A percentile compares a stretch with the other conserved stretches of the same genome.
These are phyloP conservation scores for Tieghemiomyces parasiticus DNA, from an alignment of 192 early-diverging fungal genomes.

Conservation along the genomic window DNA sequence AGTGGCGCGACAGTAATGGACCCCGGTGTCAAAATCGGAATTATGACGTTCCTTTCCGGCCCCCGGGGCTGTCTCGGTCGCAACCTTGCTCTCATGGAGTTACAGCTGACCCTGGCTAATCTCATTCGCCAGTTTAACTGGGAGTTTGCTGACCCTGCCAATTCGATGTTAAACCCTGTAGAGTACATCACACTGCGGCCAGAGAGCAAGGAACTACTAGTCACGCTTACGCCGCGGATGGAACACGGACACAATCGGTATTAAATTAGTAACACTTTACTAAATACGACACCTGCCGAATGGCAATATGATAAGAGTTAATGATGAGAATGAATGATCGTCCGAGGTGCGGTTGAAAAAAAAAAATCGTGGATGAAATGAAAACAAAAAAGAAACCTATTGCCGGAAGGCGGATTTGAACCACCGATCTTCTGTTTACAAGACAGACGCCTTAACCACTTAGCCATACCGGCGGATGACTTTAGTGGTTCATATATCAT, in stretches of 20 bases:
- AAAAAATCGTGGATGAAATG: neutral
- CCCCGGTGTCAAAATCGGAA: conserved; percentile 7
- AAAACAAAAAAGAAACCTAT: neutral
- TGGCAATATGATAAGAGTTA: too few species aligned
- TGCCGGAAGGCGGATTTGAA: conserved; percentile 46
- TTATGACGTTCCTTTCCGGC: conserved; percentile 20
- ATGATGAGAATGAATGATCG: too few species aligned
- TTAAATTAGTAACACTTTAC: neutral
- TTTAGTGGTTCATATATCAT: too few species aligned
- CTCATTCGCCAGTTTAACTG: conserved; percentile 21
- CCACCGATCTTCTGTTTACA: conserved; percentile 58
- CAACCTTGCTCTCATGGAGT: conserved; percentile 20
- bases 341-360: too few species aligned
- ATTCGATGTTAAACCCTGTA: neutral
- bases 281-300: too few species aligned
- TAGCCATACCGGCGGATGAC: conserved; percentile 41
- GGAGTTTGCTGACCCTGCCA: conserved; percentile 9
- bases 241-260: neutral
- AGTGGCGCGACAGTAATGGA: too few species aligned
- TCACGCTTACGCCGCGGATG: neutral
- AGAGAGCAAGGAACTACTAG: neutral
- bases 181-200: neutral
- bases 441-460: conserved; percentile 60
- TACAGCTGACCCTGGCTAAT: conserved; percentile 25
- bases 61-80: conserved; percentile 25